phyloP scores from a whole-genome alignment of 2,329 filamentous ascomycete species.

The Aureobasidium namibiae region DNA sequence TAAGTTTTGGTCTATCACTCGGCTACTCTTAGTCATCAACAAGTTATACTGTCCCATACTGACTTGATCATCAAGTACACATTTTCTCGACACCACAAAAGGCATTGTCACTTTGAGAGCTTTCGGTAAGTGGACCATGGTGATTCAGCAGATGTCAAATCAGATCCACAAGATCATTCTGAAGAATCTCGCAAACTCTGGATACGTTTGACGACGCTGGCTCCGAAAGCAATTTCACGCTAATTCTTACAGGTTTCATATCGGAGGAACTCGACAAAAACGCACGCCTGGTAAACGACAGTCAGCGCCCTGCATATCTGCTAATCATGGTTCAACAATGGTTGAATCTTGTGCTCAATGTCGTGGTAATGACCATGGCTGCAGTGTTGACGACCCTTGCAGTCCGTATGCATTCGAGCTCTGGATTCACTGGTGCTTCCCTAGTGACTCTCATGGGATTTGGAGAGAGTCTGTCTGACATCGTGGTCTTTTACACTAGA shows the following conservation, averaged over 20 bases:
- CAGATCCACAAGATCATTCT: conserved; percentile 22
- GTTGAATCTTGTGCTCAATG: conserved; percentile 33
- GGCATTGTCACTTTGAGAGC: conserved; percentile 45
- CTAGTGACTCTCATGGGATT: conserved; percentile 47
- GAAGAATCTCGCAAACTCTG: background rate
- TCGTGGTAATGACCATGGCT: conserved; percentile 29
- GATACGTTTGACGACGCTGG: background rate
- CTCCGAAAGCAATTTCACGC: conserved; percentile 24
- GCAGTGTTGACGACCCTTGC: conserved; percentile 25
- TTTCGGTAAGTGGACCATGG: conserved; percentile 39
- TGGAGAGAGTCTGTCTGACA: conserved; percentile 41
- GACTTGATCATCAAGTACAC: conserved; percentile 28
- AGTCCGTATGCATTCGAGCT: conserved; percentile 35
- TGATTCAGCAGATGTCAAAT: conserved; percentile 19
- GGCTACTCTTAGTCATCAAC: background rate
- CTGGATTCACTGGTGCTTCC: conserved; percentile 39
- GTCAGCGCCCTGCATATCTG: conserved; percentile 38
- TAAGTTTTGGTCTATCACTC: conserved; percentile 20
- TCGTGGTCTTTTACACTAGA: conserved; percentile 46
- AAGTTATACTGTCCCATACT: conserved; percentile 36
- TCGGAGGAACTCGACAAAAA: conserved; percentile 27
- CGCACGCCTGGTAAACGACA: conserved; percentile 29
- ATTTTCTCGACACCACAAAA: conserved; percentile 43
- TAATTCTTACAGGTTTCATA: conserved; percentile 38
- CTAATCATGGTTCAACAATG: conserved; percentile 38